Percentiles rank a stretch among this genome's conserved stretches.
Evolutionary conservation across 257 asterid genomes (phyloP).

Genomic region (Oldenlandia corymbosa): DNA sequence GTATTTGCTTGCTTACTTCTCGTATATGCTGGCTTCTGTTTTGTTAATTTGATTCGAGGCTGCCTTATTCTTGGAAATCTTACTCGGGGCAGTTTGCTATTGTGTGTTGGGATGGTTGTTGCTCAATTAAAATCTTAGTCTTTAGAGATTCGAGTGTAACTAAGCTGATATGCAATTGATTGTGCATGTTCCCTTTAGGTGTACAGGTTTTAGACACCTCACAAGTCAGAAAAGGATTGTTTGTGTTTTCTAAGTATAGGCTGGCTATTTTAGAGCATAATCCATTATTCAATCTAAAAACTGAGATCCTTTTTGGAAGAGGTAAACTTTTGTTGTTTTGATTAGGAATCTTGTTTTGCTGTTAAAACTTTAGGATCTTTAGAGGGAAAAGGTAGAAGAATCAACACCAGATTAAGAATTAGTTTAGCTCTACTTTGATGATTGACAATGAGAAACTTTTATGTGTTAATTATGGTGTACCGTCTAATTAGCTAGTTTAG

Average conservation of each 20-base stretch:
- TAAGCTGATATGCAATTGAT: background rate
- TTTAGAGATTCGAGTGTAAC: background rate
- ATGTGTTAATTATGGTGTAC: too few relatives aligned
- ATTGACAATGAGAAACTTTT: too few relatives aligned
- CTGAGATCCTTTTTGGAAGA: background rate
- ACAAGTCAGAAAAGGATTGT: too few relatives aligned
- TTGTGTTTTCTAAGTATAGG: background rate
- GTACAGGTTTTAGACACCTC: background rate
- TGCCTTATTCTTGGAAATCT: background rate
- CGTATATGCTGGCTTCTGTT: background rate
- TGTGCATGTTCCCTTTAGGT: slow-evolving; percentile 5
- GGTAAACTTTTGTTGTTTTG: background rate
- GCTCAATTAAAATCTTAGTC: background rate
- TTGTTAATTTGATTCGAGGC: background rate
- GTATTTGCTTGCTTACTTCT: background rate
- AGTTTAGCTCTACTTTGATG: too few relatives aligned
- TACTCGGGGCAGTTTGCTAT: background rate
- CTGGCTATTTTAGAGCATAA: background rate
- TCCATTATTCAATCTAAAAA: background rate
- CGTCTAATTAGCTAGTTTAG: too few relatives aligned
- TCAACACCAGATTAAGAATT: too few relatives aligned
- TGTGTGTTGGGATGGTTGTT: background rate
- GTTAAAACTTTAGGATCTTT: slow-evolving; percentile 10
- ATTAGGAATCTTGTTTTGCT: slow-evolving; percentile 1
- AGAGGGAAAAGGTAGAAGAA: slow-evolving; percentile 18